Evolutionary conservation across 257 asterid genomes (phyloP).

Genomic region (Echites panduratus): DNA sequence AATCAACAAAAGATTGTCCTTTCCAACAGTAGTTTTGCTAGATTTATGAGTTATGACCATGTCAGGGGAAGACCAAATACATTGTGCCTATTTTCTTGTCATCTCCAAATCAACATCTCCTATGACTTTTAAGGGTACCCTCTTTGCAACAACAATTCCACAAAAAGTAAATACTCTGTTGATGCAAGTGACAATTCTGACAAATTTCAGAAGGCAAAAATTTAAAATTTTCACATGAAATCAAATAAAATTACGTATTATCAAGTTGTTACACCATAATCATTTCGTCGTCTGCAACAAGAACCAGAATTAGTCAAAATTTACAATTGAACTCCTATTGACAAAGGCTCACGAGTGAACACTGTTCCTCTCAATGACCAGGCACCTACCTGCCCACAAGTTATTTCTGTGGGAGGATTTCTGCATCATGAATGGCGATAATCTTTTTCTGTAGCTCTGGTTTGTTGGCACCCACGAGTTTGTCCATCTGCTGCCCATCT

Average conservation of each 20-base stretch:
- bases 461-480: slow-evolving; percentile 96
- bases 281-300: background rate
- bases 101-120: background rate
- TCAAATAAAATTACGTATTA: background rate
- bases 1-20: background rate
- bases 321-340: slow-evolving; percentile 25
- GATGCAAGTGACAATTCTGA: background rate
- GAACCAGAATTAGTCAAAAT: slow-evolving; percentile 14
- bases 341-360: slow-evolving; percentile 12
- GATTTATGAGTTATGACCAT: background rate
- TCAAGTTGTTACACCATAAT: background rate
- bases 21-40: background rate
- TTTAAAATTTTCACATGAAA: background rate
- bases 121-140: background rate
- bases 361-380: background rate
- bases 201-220: background rate
- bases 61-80: background rate
- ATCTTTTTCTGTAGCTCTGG: slow-evolving; percentile 88
- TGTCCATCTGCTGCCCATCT: slow-evolving; percentile 79
- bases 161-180: background rate
- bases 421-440: slow-evolving; percentile 47
- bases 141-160: background rate
- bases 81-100: too few relatives aligned
- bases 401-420: background rate
- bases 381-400: background rate